Evolutionary conservation across 1,284 basidiomycete species (phyloP).

Genomic region (Amylostereum areolatum): DNA sequence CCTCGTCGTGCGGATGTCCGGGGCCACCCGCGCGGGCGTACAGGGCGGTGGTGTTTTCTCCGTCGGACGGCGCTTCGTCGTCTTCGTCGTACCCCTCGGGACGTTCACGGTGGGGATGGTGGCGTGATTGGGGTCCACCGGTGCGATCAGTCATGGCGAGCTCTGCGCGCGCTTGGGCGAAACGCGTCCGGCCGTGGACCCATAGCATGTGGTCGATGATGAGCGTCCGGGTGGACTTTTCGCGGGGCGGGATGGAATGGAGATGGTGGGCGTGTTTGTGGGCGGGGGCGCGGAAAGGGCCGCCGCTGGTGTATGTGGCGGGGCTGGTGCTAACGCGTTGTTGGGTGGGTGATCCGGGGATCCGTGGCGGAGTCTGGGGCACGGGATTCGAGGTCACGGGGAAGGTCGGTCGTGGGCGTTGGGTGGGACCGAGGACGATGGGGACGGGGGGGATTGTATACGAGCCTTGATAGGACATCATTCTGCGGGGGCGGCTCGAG

Average conservation of each 20-base stretch:
- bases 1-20: slow-evolving; percentile 45
- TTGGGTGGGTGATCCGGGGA: too few species aligned
- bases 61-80: slow-evolving; percentile 57
- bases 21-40: slow-evolving; percentile 48
- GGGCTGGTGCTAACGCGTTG: too few species aligned
- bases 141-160: slow-evolving; percentile 76
- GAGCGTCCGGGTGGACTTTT: slow-evolving; percentile 74
- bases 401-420: not conserved
- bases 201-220: slow-evolving; percentile 81
- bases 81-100: slow-evolving; percentile 73
- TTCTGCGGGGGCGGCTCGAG: too few species aligned
- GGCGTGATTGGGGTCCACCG: slow-evolving; percentile 51
- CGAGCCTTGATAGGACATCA: too few species aligned
- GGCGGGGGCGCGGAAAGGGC: slow-evolving; percentile 49
- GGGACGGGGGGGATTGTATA: not conserved
- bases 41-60: slow-evolving; percentile 49
- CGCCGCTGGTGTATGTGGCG: not conserved
- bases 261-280: slow-evolving; percentile 71
- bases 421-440: not conserved
- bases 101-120: slow-evolving; percentile 54
- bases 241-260: slow-evolving; percentile 69
- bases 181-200: slow-evolving; percentile 75
- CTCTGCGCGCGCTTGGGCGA: slow-evolving; percentile 74
- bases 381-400: too few species aligned
- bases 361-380: too few species aligned